Conservation (phyloP, 306 rosid species). For the Trifolium pratense region DNA sequence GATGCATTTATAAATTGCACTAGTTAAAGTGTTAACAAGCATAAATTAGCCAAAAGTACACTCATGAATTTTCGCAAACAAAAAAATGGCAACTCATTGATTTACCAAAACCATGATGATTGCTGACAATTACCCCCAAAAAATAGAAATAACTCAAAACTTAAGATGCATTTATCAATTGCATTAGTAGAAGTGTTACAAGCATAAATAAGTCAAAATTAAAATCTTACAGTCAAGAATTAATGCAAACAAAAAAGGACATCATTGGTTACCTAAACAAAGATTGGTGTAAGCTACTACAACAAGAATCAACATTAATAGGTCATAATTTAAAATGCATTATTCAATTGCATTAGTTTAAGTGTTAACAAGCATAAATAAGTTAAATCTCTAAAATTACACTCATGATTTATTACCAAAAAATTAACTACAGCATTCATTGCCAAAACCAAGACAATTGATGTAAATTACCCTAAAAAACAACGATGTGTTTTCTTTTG, state of each 20-base stretch:
- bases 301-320: slow-evolving; percentile 1
- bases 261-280: not conserved
- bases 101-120: not conserved
- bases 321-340: slow-evolving; percentile 1
- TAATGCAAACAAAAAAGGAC: slow-evolving; percentile 1
- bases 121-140: not conserved
- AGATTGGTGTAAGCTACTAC: not conserved
- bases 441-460: not conserved
- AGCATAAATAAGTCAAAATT: not conserved
- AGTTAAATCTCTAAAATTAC: not conserved
- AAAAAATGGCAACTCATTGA: not conserved
- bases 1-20: slow-evolving; percentile 11
- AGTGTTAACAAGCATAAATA: slow-evolving; percentile 23
- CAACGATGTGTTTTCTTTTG: not conserved
- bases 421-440: not conserved
- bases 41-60: slow-evolving; percentile 7
- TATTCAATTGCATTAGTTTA: not conserved
- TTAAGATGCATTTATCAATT: slow-evolving; percentile 1
- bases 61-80: not conserved
- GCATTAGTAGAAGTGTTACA: not conserved
- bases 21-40: slow-evolving; percentile 1
- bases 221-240: not conserved
- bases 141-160: not conserved
- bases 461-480: not conserved
- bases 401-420: not conserved